Percentiles rank a stretch among this genome's conserved stretches.
phyloP scores from a whole-genome alignment of 1,139 yeast species.

The Protomyces macrosporus region DNA sequence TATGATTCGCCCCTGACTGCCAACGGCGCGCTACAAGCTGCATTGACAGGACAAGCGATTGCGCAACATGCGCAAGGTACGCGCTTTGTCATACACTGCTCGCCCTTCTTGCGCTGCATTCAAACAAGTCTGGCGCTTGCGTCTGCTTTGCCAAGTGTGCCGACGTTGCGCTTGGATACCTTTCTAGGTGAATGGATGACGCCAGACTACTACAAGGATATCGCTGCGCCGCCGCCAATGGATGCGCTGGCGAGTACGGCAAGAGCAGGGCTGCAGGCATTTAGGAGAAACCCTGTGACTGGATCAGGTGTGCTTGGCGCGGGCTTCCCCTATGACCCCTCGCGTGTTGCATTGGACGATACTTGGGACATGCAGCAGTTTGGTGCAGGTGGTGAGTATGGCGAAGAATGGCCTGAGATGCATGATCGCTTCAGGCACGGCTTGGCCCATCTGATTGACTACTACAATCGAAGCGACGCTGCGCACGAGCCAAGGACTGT shows the following conservation, averaged over 20 bases:
- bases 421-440: slow-evolving; percentile 38
- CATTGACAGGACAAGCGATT: slow-evolving; percentile 30
- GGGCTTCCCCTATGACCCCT: not conserved
- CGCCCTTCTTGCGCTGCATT: slow-evolving; percentile 43
- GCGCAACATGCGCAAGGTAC: slow-evolving; percentile 2
- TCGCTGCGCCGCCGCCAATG: slow-evolving; percentile 39
- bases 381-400: slow-evolving; percentile 41
- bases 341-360: slow-evolving; percentile 31
- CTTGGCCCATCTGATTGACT: slow-evolving; percentile 33
- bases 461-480: slow-evolving; percentile 31
- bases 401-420: slow-evolving; percentile 42
- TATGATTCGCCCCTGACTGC: slow-evolving; percentile 41
- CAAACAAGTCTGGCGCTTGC: slow-evolving; percentile 40
- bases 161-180: slow-evolving; percentile 37
- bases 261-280: not conserved
- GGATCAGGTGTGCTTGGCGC: not conserved
- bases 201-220: slow-evolving; percentile 39
- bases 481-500: slow-evolving; percentile 30
- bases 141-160: not conserved
- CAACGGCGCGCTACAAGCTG: slow-evolving; percentile 37
- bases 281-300: not conserved
- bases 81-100: slow-evolving; percentile 37
- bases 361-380: slow-evolving; percentile 37
- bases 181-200: slow-evolving; percentile 44
- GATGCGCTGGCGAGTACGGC: slow-evolving; percentile 35